Conservation (phyloP, 1,284 basidiomycete species). For the Apiotrichum laibachii region DNA sequence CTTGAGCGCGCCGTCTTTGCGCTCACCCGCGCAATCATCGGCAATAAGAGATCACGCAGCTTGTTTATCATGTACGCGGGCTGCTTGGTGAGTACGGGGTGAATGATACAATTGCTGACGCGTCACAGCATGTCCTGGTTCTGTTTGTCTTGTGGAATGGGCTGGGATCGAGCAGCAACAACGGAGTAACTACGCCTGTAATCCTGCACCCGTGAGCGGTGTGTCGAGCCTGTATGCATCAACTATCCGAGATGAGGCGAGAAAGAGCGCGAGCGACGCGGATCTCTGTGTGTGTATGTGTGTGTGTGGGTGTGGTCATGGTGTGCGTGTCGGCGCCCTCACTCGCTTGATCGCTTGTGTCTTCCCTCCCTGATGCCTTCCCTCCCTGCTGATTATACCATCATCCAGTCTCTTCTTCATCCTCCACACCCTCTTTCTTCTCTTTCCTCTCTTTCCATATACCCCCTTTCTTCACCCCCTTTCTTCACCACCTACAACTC, state of each 20-base stretch:
- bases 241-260: background rate
- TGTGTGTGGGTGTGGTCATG: no score
- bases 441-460: no score
- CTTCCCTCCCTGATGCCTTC: background rate
- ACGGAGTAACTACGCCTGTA: conserved; percentile 18
- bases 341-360: background rate
- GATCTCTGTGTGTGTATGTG: no score
- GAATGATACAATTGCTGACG: background rate
- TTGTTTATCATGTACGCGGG: conserved; percentile 50
- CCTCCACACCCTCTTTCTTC: background rate
- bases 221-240: conserved; percentile 7
- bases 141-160: conserved; percentile 45
- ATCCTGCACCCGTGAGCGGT: conserved; percentile 6
- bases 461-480: background rate
- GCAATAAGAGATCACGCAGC: conserved; percentile 73
- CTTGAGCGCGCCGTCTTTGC: conserved; percentile 83
- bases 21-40: conserved; percentile 79
- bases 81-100: conserved; percentile 35
- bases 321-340: background rate
- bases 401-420: background rate
- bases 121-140: conserved; percentile 41
- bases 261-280: background rate
- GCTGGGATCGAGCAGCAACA: conserved; percentile 38
- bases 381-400: background rate
- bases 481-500: background rate